Conservation (phyloP, 2,329 filamentous ascomycete genomes). For the Fusarium lyarnte region DNA sequence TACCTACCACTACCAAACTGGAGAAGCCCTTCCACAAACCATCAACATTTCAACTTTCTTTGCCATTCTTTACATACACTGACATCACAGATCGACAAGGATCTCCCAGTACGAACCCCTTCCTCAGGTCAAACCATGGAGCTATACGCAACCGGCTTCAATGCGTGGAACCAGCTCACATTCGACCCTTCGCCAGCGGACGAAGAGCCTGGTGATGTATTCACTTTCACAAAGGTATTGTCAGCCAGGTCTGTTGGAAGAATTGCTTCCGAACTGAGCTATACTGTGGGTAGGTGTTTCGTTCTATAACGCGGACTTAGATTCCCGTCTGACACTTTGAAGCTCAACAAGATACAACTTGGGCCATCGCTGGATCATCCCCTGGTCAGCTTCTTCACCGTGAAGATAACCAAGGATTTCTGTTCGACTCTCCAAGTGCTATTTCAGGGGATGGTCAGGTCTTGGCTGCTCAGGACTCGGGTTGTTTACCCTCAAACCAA, state of each 20-base stretch:
- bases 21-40: not conserved
- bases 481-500: not conserved
- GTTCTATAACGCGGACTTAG: rapidly evolving
- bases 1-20: not conserved
- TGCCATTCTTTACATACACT: too few species aligned
- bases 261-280: conserved; percentile 52
- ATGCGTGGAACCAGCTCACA: conserved; percentile 65
- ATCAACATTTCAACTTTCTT: too few species aligned
- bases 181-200: conserved; percentile 43
- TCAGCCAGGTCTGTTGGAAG: conserved; percentile 47
- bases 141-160: conserved; percentile 65
- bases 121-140: conserved; percentile 49
- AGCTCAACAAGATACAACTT: conserved; percentile 34
- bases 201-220: conserved; percentile 57
- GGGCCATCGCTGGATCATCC: conserved; percentile 34
- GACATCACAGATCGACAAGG: not conserved
- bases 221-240: conserved; percentile 56
- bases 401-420: not conserved
- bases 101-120: conserved; percentile 17
- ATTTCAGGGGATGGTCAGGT: conserved; percentile 32
- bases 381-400: not conserved
- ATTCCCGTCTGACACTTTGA: not conserved
- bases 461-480: not conserved
- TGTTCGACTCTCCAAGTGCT: conserved; percentile 21
- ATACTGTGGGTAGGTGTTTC: conserved; percentile 55